Evolutionary conservation across 2,329 filamentous ascomycete species (phyloP).

Genomic region (Fonsecaea nubica): DNA sequence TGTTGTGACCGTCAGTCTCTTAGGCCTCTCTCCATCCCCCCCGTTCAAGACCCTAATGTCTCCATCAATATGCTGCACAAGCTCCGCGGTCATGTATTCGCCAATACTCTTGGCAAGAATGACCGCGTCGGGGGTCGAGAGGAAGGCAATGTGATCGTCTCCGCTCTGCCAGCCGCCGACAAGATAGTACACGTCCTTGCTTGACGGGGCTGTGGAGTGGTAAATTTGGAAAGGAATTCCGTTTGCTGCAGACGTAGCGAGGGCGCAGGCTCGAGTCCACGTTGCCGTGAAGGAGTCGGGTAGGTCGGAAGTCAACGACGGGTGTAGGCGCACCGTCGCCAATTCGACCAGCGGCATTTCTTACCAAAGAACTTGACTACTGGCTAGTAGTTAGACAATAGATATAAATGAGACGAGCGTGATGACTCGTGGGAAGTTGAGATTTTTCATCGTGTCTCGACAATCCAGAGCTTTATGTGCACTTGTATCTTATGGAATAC

Average conservation of each 20-base stretch:
- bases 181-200: conserved; percentile 17
- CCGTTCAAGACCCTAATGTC: conserved; percentile 8
- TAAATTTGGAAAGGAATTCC: conserved; percentile 23
- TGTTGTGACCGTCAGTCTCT: conserved; percentile 4
- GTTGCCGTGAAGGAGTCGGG: conserved; percentile 19
- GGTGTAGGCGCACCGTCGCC: conserved; percentile 17
- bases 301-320: conserved; percentile 4
- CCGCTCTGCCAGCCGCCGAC: conserved; percentile 22
- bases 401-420: not conserved
- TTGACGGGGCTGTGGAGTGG: conserved; percentile 1
- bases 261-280: conserved; percentile 13
- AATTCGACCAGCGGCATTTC: conserved; percentile 26
- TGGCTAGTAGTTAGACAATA: not conserved
- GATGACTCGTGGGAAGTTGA: not conserved
- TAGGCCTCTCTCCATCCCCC: not conserved
- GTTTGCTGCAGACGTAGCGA: conserved; percentile 3
- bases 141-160: conserved; percentile 21
- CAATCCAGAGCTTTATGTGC: not conserved
- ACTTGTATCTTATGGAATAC: not conserved
- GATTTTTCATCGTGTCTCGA: not conserved
- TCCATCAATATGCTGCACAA: conserved; percentile 24
- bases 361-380: too few relatives aligned
- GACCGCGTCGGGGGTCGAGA: conserved; percentile 17
- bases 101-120: conserved; percentile 23
- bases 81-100: conserved; percentile 17